Base-by-base conservation (phyloP, 2,329 filamentous ascomycete genomes). In the Calonectria henricotiae region DNA sequence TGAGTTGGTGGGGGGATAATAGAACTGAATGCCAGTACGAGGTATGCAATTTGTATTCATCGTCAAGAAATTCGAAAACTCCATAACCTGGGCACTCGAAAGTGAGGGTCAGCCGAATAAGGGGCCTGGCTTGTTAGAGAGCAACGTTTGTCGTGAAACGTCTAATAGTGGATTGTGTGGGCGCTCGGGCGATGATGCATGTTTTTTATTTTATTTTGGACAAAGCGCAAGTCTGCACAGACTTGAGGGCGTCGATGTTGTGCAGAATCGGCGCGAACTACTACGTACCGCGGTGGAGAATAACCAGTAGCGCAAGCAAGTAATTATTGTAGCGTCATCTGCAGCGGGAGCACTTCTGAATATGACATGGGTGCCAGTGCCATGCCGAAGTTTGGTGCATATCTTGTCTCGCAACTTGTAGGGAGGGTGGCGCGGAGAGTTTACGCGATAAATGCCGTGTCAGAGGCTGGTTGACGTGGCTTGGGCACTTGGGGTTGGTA, bases 401-500 rank as follows among this genome's bases (percentile, higher is more conserved):
- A 46, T 35, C 23, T 27, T 23, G 64, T 51, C 54, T 51, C 13
- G 23, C 27, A 61, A 27, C 6, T 32, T 41, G 35, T 20, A 27
- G 51, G 27, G 39, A 32, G 43, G 54, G 64, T 35, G 43, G 54
- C 63, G 39, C 6, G 32, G 30, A 51, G 47, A 60, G 37, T n/a
- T 44, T 37, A 67, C 44, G 43, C 51, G 39, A 32, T 49, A 39
- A 60, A 41, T 41, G 35, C 11, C 13, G 15, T 43, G 39, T 43
- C 15, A 44, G 55, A 67, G 43, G 54, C 27, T 51, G 64, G 64
- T 46, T 67, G 64, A 55, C 32, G 51, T 49, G 64, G 25, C 23
- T 47, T 39, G 39, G 43, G 51, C 25, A 32, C 27, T 58, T 51
- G 47, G 17, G 27, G 47, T 27, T 51, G 15, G 47, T 17, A 58